A percentile compares a stretch with the other conserved stretches of the same genome.
phyloP scores from a whole-genome alignment of 2,329 filamentous ascomycete species.

The Colletotrichum musicola region DNA sequence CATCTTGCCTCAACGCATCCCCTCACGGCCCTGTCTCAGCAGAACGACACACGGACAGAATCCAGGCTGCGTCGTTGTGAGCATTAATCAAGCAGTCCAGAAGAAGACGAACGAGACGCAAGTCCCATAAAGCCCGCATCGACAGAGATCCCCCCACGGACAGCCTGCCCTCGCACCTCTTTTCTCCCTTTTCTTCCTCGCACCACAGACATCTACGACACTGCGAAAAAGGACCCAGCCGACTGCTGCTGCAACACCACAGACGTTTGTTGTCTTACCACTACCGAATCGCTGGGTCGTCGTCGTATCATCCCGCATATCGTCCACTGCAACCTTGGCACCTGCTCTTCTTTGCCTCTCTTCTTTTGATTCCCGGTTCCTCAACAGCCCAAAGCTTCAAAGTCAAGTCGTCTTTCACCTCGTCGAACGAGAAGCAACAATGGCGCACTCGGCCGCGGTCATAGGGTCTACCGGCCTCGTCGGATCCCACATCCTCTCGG shows the following conservation, averaged over 20 bases:
- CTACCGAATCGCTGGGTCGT: conserved; percentile 19
- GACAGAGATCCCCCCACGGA: conserved; percentile 29
- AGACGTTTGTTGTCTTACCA: conserved; percentile 11
- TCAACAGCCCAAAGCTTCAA: conserved; percentile 6
- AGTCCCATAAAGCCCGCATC: conserved; percentile 36
- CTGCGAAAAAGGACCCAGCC: conserved; percentile 16
- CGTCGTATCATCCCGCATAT: conserved; percentile 15
- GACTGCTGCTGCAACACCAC: conserved; percentile 30
- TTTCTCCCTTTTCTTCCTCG: background rate
- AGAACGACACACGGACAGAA: conserved; percentile 30
- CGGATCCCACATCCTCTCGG: conserved; percentile 80
- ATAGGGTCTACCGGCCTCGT: conserved; percentile 76
- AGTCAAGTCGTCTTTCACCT: background rate
- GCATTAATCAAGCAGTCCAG: background rate
- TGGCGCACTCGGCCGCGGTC: conserved; percentile 48
- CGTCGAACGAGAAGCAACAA: background rate
- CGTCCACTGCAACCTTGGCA: conserved; percentile 5
- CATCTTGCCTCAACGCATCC: conserved; percentile 19
- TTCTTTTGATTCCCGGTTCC: too few relatives aligned
- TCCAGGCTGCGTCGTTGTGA: too few relatives aligned
- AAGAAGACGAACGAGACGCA: conserved; percentile 8
- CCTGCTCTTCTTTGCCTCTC: background rate
- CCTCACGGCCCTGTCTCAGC: conserved; percentile 32
- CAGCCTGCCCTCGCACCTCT: conserved; percentile 12
- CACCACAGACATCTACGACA: conserved; percentile 6